phyloP scores from a whole-genome alignment of 257 asterid species.

The Forsythia viridissima region DNA sequence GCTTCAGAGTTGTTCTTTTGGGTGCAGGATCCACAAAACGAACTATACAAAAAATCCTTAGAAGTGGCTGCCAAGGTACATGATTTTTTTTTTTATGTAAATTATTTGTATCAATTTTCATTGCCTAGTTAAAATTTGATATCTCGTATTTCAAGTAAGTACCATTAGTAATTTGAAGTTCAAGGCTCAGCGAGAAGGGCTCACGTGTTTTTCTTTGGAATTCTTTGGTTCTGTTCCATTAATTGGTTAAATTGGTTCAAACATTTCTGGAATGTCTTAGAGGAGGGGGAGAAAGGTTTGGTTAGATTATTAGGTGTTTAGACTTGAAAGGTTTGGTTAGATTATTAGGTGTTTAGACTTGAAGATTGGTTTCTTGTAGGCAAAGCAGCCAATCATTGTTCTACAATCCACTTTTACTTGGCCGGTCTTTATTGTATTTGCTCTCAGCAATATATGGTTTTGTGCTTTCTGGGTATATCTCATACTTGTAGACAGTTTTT shows the following conservation, averaged over 20 bases:
- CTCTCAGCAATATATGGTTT: neutral
- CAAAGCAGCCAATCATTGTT: neutral
- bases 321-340: neutral
- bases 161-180: slow-evolving; percentile 6
- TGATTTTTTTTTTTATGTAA: neutral
- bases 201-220: neutral
- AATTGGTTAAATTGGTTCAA: neutral
- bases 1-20: neutral
- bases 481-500: neutral
- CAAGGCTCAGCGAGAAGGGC: neutral
- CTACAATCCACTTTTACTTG: neutral
- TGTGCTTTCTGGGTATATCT: neutral
- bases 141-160: slow-evolving; percentile 8
- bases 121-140: neutral
- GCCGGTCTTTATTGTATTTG: neutral
- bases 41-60: slow-evolving; percentile 72
- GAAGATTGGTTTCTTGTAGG: neutral
- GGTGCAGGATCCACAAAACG: slow-evolving; percentile 83
- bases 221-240: neutral
- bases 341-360: neutral
- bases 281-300: neutral
- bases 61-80: slow-evolving; percentile 85
- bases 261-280: neutral
- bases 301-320: neutral
- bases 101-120: neutral